Percentiles rank a stretch among this genome's conserved stretches.
Conservation (phyloP, 495 filamentous ascomycete genomes). For the Penicillium nucicola region DNA sequence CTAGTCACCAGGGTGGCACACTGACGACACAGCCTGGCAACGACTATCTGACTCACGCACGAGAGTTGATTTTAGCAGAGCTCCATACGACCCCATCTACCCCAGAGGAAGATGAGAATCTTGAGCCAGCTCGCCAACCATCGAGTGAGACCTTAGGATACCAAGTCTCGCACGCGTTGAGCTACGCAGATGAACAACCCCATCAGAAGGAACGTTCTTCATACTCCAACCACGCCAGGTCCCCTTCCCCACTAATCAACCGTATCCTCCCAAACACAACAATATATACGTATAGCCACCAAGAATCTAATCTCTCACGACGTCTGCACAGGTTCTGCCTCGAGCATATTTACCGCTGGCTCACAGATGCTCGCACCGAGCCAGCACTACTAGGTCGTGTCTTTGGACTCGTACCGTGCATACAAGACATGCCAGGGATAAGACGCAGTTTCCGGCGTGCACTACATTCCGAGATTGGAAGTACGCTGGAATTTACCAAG, state of each 20-base stretch:
- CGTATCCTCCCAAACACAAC: slow-evolving; percentile 23
- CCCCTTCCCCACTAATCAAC: slow-evolving; percentile 21
- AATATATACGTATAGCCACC: slow-evolving; percentile 37
- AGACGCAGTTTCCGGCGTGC: slow-evolving; percentile 37
- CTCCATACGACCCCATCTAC: slow-evolving; percentile 4
- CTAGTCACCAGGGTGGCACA: neutral
- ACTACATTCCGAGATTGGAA: slow-evolving; percentile 19
- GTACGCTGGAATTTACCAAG: slow-evolving; percentile 49
- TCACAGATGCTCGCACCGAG: slow-evolving; percentile 52
- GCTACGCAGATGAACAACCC: neutral
- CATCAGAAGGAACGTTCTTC: neutral
- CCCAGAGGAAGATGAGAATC: neutral
- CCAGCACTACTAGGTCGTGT: slow-evolving; percentile 50
- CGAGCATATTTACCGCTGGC: slow-evolving; percentile 61
- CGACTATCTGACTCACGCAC: slow-evolving; percentile 10
- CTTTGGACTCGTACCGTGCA: slow-evolving; percentile 67
- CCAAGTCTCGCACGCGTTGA: slow-evolving; percentile 4
- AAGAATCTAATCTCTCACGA: slow-evolving; percentile 69
- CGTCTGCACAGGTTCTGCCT: slow-evolving; percentile 63
- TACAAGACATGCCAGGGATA: slow-evolving; percentile 51
- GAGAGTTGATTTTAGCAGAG: slow-evolving; percentile 18
- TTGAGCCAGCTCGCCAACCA: neutral
- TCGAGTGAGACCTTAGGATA: slow-evolving; percentile 16
- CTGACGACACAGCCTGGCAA: neutral
- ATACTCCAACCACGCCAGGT: slow-evolving; percentile 1